A percentile compares a stretch with the other conserved stretches of the same genome.
These are phyloP conservation scores for Talaromyces wortmannii DNA, from an alignment of 495 filamentous ascomycete genomes.

Conservation along the genomic window DNA sequence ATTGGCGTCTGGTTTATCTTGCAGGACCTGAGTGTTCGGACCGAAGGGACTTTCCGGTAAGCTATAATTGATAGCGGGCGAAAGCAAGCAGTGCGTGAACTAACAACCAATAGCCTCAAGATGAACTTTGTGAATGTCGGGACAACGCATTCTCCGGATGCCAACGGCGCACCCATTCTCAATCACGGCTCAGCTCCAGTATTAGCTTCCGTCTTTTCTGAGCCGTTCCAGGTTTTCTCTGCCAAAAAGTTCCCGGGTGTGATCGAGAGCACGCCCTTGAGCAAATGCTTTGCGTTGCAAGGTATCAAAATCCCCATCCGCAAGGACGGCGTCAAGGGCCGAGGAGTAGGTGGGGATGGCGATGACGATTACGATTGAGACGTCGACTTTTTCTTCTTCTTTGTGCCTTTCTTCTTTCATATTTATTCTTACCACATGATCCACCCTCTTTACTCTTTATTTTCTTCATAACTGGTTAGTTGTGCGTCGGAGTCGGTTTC, in stretches of 20 bases:
- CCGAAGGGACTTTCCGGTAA: conserved; percentile 86
- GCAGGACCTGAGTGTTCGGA: conserved; percentile 90
- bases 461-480: too few relatives aligned
- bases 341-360: conserved; percentile 55
- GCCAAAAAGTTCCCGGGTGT: conserved; percentile 99
- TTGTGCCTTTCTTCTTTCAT: neutral
- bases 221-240: conserved; percentile 87
- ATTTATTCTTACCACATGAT: neutral
- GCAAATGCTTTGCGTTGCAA: conserved; percentile 89
- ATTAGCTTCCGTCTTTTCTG: conserved; percentile 80
- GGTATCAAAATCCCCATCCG: conserved; percentile 96
- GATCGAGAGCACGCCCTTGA: conserved; percentile 86
- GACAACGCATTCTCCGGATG: conserved; percentile 21
- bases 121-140: conserved; percentile 87
- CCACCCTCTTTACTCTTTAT: too few relatives aligned
- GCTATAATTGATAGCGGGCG: conserved; percentile 9
- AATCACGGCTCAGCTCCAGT: conserved; percentile 79
- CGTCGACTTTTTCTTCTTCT: neutral
- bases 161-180: conserved; percentile 40
- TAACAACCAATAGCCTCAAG: conserved; percentile 42
- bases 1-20: conserved; percentile 96
- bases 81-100: neutral
- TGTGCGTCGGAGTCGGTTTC: neutral
- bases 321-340: conserved; percentile 69
- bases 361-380: conserved; percentile 42